phyloP scores from a whole-genome alignment of 192 early-diverging fungal genomes.

The Thoreauomyces humboldtii region DNA sequence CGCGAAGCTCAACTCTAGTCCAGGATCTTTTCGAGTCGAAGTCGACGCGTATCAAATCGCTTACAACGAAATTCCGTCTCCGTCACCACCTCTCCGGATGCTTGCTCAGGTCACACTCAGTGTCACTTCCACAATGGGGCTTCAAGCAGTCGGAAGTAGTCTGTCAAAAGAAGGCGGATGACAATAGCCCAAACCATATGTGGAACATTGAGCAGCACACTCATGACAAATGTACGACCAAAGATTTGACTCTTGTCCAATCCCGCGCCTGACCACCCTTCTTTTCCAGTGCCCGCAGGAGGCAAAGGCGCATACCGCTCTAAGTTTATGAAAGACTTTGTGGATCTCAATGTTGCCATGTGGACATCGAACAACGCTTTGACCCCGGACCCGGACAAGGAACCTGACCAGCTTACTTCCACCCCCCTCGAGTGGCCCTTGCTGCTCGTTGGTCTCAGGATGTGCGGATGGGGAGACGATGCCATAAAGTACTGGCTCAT shows the following conservation, averaged over 20 bases:
- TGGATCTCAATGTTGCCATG: slow-evolving; percentile 92
- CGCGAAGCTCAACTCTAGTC: too few species aligned
- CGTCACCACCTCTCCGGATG: slow-evolving; percentile 72
- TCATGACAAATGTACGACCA: slow-evolving; percentile 64
- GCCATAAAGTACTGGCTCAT: slow-evolving; percentile 86
- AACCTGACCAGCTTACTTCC: slow-evolving; percentile 75
- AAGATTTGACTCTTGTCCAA: too few species aligned
- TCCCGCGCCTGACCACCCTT: neutral
- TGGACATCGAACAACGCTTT: slow-evolving; percentile 95
- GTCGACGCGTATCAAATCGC: slow-evolving; percentile 55
- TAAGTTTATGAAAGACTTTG: slow-evolving; percentile 79
- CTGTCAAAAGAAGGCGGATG: slow-evolving; percentile 74
- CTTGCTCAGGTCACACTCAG: slow-evolving; percentile 69
- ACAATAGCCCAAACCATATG: slow-evolving; percentile 51
- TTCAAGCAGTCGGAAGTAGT: slow-evolving; percentile 90
- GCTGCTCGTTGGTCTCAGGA: slow-evolving; percentile 78
- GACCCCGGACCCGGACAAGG: slow-evolving; percentile 87
- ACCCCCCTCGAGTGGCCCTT: slow-evolving; percentile 88
- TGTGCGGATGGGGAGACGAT: slow-evolving; percentile 89
- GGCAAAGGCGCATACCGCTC: slow-evolving; percentile 61
- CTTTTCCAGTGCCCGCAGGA: slow-evolving; percentile 73
- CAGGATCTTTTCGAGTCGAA: slow-evolving; percentile 43
- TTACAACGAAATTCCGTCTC: slow-evolving; percentile 81
- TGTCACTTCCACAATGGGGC: slow-evolving; percentile 92
- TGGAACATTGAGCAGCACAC: slow-evolving; percentile 94